These are phyloP conservation scores for Neurospora cerealis DNA, from an alignment of 495 filamentous ascomycete genomes.

Conservation along the genomic window DNA sequence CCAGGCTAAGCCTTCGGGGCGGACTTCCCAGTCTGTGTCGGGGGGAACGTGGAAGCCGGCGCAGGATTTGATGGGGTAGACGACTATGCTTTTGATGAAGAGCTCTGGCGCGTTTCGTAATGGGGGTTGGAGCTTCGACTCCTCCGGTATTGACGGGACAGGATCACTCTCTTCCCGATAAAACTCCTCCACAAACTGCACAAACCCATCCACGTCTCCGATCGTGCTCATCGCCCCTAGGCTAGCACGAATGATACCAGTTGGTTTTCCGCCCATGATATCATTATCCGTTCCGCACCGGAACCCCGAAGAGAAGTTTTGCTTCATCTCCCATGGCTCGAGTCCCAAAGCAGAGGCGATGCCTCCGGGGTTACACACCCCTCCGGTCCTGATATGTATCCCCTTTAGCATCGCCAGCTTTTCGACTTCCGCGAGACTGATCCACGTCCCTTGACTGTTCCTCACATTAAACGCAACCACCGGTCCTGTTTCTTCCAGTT, in stretches of 20 bases:
- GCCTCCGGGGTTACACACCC: slow-evolving; percentile 86
- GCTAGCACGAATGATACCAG: slow-evolving; percentile 75
- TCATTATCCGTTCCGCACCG: slow-evolving; percentile 74
- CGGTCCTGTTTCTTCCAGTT: slow-evolving; percentile 45
- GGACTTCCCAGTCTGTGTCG: slow-evolving; percentile 60
- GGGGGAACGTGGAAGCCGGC: slow-evolving; percentile 62
- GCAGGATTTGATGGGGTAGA: slow-evolving; percentile 88
- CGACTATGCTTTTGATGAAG: slow-evolving; percentile 49
- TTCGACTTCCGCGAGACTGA: slow-evolving; percentile 76
- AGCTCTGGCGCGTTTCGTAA: slow-evolving; percentile 11
- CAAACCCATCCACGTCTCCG: slow-evolving; percentile 60
- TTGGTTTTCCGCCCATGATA: slow-evolving; percentile 71
- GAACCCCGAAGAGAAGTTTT: slow-evolving; percentile 71
- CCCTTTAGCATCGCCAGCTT: slow-evolving; percentile 67
- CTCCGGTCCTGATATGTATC: slow-evolving; percentile 76
- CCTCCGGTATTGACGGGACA: too few species aligned
- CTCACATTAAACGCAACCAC: slow-evolving; percentile 76
- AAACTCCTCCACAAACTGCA: slow-evolving; percentile 67
- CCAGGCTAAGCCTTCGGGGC: slow-evolving; percentile 72
- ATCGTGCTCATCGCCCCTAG: slow-evolving; percentile 81
- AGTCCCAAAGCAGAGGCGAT: slow-evolving; percentile 59
- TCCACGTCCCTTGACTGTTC: slow-evolving; percentile 56
- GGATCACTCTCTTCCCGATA: too few species aligned
- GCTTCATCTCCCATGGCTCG: slow-evolving; percentile 65
- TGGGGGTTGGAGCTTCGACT: neutral